A percentile compares a stretch with the other conserved stretches of the same genome.
phyloP scores from a whole-genome alignment of 495 filamentous ascomycete genomes.

The Talaromyces proteolyticus region DNA sequence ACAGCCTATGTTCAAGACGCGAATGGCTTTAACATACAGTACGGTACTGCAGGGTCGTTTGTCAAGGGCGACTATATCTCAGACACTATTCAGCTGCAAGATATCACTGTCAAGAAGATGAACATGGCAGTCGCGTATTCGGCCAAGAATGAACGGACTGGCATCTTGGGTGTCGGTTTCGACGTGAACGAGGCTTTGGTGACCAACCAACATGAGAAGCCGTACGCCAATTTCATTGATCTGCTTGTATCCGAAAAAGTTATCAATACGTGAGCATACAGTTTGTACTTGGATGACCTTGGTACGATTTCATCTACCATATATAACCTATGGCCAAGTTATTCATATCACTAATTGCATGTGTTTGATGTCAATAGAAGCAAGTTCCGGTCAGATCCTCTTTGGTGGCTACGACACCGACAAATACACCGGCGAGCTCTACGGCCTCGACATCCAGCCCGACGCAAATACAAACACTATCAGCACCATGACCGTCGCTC shows the following conservation, averaged over 20 bases:
- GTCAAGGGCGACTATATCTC: constrained; percentile 65
- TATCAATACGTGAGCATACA: constrained; percentile 64
- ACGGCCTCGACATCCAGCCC: neutral
- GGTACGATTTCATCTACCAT: no score
- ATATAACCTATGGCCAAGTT: no score
- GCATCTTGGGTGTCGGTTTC: constrained; percentile 74
- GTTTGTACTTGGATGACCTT: constrained; percentile 73
- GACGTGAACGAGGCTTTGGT: constrained; percentile 61
- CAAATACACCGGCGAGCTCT: constrained; percentile 46
- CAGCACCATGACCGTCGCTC: constrained; percentile 58
- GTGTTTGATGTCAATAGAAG: neutral
- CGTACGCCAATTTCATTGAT: constrained; percentile 62
- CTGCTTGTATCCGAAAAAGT: constrained; percentile 52
- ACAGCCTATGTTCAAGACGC: neutral
- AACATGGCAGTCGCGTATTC: constrained; percentile 67
- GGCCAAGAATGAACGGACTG: constrained; percentile 30
- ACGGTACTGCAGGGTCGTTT: constrained; percentile 61
- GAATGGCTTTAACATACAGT: constrained; percentile 64
- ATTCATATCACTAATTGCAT: no score
- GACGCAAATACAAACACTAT: constrained; percentile 21
- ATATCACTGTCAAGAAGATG: constrained; percentile 41
- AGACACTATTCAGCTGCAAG: constrained; percentile 56
- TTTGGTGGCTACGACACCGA: constrained; percentile 71
- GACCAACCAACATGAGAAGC: constrained; percentile 36
- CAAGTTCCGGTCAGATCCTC: constrained; percentile 36